These are phyloP conservation scores for Sclerotinia glacialis DNA, from an alignment of 2,329 filamentous ascomycete genomes.

Conservation along the genomic window DNA sequence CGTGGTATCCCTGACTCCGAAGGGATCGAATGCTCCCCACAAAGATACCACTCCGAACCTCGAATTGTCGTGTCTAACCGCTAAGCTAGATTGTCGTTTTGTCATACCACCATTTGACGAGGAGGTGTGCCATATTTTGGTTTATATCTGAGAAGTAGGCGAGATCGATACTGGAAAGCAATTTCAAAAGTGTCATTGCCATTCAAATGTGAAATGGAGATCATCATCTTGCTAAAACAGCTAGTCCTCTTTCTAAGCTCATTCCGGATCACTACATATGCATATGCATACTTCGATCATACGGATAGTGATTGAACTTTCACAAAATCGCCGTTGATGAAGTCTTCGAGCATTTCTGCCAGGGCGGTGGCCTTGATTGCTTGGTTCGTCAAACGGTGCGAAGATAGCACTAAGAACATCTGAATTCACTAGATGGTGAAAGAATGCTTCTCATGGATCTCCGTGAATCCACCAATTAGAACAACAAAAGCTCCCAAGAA, in stretches of 20 bases:
- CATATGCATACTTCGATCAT: neutral
- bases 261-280: neutral
- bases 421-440: neutral
- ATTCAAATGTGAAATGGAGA: neutral
- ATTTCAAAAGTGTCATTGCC: neutral
- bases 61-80: neutral
- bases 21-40: neutral
- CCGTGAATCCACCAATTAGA: neutral
- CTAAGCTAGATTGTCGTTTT: neutral
- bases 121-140: neutral
- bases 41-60: neutral
- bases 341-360: neutral
- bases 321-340: neutral
- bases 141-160: neutral
- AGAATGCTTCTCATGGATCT: neutral
- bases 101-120: constrained; percentile 8
- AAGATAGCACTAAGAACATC: neutral
- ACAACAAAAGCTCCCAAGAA: neutral
- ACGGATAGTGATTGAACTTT: neutral
- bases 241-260: neutral
- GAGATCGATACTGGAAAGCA: neutral
- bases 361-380: neutral
- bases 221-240: neutral
- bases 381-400: neutral
- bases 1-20: constrained; percentile 3